Percentiles rank a stretch among this genome's conserved stretches.
Conservation (phyloP, 2,329 filamentous ascomycete species). For the Berkeleyomyces rouxiae region DNA sequence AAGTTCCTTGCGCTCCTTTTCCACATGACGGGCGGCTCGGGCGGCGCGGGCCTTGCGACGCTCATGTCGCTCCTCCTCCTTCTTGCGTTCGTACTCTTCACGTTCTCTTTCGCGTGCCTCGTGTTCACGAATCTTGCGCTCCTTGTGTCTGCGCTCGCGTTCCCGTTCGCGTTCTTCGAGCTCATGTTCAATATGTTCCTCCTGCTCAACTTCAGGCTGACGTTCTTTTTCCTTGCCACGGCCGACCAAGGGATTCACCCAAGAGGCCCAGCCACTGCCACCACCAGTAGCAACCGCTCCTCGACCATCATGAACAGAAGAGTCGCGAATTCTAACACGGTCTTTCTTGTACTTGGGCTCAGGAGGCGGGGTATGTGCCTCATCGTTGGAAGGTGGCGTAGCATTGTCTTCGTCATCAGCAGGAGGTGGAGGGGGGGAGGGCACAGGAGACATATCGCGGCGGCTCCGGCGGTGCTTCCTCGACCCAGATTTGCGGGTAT, state of each 20-base stretch:
- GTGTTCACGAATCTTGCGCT: slow-evolving; percentile 5
- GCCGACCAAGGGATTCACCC: slow-evolving; percentile 20
- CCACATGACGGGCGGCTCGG: slow-evolving; percentile 4
- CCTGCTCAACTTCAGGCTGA: neutral
- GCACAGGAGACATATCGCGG: slow-evolving; percentile 10
- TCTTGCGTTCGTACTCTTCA: slow-evolving; percentile 3
- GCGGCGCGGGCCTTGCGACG: neutral
- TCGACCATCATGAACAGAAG: slow-evolving; percentile 21
- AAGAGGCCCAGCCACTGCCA: slow-evolving; percentile 60
- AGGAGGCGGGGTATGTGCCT: slow-evolving; percentile 32
- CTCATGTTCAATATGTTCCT: slow-evolving; percentile 11
- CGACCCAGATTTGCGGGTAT: slow-evolving; percentile 15
- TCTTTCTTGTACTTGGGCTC: slow-evolving; percentile 54
- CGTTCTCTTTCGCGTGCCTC: slow-evolving; percentile 30
- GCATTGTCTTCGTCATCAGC: slow-evolving; percentile 15
- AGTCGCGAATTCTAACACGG: slow-evolving; percentile 56
- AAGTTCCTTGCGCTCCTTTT: slow-evolving; percentile 13
- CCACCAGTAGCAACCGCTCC: neutral
- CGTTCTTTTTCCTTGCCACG: slow-evolving; percentile 24
- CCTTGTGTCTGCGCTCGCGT: slow-evolving; percentile 6
- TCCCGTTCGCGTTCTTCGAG: slow-evolving; percentile 35
- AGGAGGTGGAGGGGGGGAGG: slow-evolving; percentile 24
- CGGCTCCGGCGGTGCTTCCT: slow-evolving; percentile 5
- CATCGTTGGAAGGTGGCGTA: slow-evolving; percentile 28
- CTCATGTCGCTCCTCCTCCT: slow-evolving; percentile 11